Evolutionary conservation across 371 early-diverging fungal species (phyloP).

Genomic region (Mycotypha africana): DNA sequence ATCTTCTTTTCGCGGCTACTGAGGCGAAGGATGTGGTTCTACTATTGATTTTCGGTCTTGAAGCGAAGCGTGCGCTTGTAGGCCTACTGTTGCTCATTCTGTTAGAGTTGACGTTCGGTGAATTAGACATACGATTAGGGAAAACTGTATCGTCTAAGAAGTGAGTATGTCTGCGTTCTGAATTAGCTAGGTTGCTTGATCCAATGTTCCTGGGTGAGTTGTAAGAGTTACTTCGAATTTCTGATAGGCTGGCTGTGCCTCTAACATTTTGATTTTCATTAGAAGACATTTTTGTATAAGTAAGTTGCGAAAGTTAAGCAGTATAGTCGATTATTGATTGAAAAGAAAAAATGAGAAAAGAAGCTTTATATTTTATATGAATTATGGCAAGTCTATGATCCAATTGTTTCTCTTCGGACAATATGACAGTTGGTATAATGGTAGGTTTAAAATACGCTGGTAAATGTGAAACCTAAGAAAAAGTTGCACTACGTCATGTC

Average conservation of each 20-base stretch:
- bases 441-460: too few relatives aligned
- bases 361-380: too few relatives aligned
- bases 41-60: slow-evolving; percentile 10
- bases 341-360: too few relatives aligned
- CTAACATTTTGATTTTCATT: slow-evolving; percentile 4
- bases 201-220: slow-evolving; percentile 1
- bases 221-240: slow-evolving; percentile 17
- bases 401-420: too few relatives aligned
- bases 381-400: too few relatives aligned
- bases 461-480: too few relatives aligned
- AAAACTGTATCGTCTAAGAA: not conserved
- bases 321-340: too few relatives aligned
- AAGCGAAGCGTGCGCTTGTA: not conserved
- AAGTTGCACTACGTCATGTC: too few relatives aligned
- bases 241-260: slow-evolving; percentile 12
- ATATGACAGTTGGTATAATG: too few relatives aligned
- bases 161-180: not conserved
- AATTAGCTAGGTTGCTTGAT: too few relatives aligned
- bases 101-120: not conserved
- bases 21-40: slow-evolving; percentile 11
- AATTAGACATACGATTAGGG: not conserved
- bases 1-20: slow-evolving; percentile 9
- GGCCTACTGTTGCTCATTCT: not conserved
- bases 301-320: too few relatives aligned
- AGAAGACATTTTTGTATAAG: too few relatives aligned